Evolutionary conservation across 2,329 filamentous ascomycete genomes (phyloP), one percentile per base, ranked within the genome.

Genomic region (Alternaria triticina): DNA sequence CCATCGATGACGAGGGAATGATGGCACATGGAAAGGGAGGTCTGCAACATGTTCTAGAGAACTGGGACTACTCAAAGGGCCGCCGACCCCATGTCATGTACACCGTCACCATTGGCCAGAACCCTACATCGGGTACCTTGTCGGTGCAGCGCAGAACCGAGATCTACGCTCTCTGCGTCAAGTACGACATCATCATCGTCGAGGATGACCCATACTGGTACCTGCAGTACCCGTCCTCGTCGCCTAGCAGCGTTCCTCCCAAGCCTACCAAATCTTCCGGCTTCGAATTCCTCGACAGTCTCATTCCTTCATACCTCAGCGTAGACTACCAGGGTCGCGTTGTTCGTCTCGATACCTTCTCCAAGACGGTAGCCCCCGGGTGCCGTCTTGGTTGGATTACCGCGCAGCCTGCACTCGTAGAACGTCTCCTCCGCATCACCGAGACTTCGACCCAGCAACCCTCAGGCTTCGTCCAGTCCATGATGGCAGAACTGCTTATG

Each of bases 171-270:
- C 78, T 97, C 13, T 96, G 92, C 81, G 89, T 89, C 77, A 87
- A 90, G 76, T 97, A 93, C 81, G 94, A 97, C 79, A 87, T 97
- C 66, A 87, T 97, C 73, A 97, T 97, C 68, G 83, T 96, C 65
- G 95, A 98, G 80, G 95, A 98, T 73, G 94, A 97, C 66, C 95
- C 95, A 6, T 97, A 97, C 83, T 97, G 93, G 92, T 95, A 96
- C 79, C 85, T 98, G 9, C 95, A 97, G 78, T 97, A 88, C 79
- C 93, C 93, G 0, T 91, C 91, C 1, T 90, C 91, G 0, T 86
- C 82, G 9, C 76, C 83, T 55, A 73, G 70, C 36, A 61, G 47
- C 54, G 70, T 60, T 62, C 62, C 63, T 64, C 77, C 70, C 59
- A 79, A 66, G 63, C 81, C 72, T 57, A 88, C 75, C 83, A 87